Conservation (phyloP, 2,329 filamentous ascomycete genomes). For the Fusarium udum region DNA sequence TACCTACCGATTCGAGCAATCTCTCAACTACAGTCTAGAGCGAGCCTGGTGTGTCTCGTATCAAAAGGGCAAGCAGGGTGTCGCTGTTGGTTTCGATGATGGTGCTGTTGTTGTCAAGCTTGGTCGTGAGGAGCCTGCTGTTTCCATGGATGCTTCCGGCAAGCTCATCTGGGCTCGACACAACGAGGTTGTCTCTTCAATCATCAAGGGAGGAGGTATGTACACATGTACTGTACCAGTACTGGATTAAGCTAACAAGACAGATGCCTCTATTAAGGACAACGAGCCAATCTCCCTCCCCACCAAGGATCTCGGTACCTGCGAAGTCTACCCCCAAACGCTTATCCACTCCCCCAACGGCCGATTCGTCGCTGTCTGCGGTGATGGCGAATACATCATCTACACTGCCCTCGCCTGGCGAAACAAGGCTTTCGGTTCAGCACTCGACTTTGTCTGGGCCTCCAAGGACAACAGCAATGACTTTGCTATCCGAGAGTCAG, state of each 20-base stretch:
- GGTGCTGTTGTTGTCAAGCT: conserved; percentile 98
- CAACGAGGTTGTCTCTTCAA: conserved; percentile 92
- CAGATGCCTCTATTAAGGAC: conserved; percentile 85
- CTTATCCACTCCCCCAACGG: conserved; percentile 96
- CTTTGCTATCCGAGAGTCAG: conserved; percentile 94
- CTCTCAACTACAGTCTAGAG: conserved; percentile 93
- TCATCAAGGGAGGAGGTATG: conserved; percentile 86
- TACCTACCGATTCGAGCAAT: conserved; percentile 95
- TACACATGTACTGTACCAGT: neutral
- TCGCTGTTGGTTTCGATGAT: conserved; percentile 97
- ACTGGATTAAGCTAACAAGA: conserved; percentile 40
- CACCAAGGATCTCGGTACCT: conserved; percentile 94
- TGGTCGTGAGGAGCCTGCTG: conserved; percentile 94
- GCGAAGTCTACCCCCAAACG: conserved; percentile 96
- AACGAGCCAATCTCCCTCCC: conserved; percentile 85
- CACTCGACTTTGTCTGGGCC: conserved; percentile 96
- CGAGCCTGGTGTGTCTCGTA: conserved; percentile 98
- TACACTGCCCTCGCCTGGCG: conserved; percentile 96
- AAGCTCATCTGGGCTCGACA: conserved; percentile 97
- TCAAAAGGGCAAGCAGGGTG: conserved; percentile 91
- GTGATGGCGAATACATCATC: conserved; percentile 98
- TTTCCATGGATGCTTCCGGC: conserved; percentile 95
- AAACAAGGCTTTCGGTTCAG: conserved; percentile 96
- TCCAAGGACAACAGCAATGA: conserved; percentile 98
- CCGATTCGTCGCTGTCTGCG: conserved; percentile 81